phyloP scores from a whole-genome alignment of 2,329 filamentous ascomycete genomes.

The Alternaria longipes region DNA sequence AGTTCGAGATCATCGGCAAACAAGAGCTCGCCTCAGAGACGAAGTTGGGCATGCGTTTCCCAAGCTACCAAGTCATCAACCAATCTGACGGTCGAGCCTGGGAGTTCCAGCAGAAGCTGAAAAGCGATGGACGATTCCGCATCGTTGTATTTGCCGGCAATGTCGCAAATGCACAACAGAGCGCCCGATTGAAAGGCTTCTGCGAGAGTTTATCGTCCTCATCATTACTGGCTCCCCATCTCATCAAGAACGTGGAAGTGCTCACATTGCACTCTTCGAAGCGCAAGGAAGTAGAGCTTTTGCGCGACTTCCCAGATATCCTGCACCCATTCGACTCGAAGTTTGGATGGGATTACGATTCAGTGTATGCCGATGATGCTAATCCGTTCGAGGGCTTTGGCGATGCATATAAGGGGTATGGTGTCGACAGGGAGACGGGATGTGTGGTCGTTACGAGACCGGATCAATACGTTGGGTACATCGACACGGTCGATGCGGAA shows the following conservation, averaged over 20 bases:
- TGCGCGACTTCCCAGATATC: constrained; percentile 55
- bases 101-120: constrained; percentile 67
- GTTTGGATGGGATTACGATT: constrained; percentile 53
- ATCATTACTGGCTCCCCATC: constrained; percentile 56
- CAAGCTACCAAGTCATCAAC: constrained; percentile 67
- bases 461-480: constrained; percentile 70
- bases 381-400: constrained; percentile 56
- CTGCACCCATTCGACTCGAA: constrained; percentile 55
- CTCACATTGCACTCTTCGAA: constrained; percentile 67
- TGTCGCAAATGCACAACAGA: constrained; percentile 57
- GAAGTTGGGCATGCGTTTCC: constrained; percentile 66
- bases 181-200: constrained; percentile 57
- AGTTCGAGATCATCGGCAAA: constrained; percentile 43
- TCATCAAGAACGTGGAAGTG: constrained; percentile 66
- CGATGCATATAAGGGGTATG: constrained; percentile 65
- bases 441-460: constrained; percentile 70
- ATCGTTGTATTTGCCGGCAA: constrained; percentile 71
- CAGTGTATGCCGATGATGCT: constrained; percentile 58
- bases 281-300: constrained; percentile 56
- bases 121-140: constrained; percentile 66
- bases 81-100: constrained; percentile 66
- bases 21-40: constrained; percentile 57
- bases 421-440: constrained; percentile 64
- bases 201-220: constrained; percentile 55
- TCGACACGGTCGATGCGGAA: constrained; percentile 51